Conservation (phyloP, 345 rosid genomes). For the Salix suchowensis region DNA sequence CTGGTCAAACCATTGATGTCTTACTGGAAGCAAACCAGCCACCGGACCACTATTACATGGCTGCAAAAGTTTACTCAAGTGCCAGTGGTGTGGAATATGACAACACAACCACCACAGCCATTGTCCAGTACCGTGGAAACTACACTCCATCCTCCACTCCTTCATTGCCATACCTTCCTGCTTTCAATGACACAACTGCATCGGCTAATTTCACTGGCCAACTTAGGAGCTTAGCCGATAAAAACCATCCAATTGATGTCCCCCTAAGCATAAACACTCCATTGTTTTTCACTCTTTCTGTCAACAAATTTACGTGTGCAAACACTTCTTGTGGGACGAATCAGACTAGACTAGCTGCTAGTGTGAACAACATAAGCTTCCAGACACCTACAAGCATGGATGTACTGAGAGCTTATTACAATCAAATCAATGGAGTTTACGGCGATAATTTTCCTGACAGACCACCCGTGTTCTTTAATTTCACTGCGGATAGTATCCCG, state of each 20-base stretch:
- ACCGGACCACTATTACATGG: conserved; percentile 43
- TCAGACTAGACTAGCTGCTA: conserved; percentile 28
- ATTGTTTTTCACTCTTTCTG: conserved; percentile 34
- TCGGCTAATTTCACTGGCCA: conserved; percentile 19
- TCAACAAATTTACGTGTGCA: conserved; percentile 31
- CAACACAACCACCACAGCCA: conserved; percentile 39
- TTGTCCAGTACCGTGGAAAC: conserved; percentile 31
- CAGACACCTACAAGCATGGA: conserved; percentile 15
- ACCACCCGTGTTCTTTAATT: conserved; percentile 42
- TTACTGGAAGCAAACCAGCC: conserved; percentile 44
- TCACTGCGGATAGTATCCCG: conserved; percentile 29
- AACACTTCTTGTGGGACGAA: conserved; percentile 26
- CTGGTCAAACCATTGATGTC: conserved; percentile 55
- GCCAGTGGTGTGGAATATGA: conserved; percentile 9
- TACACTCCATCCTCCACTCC: conserved; percentile 1
- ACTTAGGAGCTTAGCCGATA: conserved; percentile 20
- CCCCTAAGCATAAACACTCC: conserved; percentile 30
- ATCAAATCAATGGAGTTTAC: conserved; percentile 17
- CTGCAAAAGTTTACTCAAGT: conserved; percentile 39
- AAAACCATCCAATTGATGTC: conserved; percentile 28
- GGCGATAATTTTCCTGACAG: conserved; percentile 40
- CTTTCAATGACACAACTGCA: conserved; percentile 31
- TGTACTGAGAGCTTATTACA: conserved; percentile 43
- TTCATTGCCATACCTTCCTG: conserved; percentile 43
- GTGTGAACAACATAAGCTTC: conserved; percentile 47